Base-by-base conservation (phyloP, 805 yeast species). In the Candida ipomoeae region DNA sequence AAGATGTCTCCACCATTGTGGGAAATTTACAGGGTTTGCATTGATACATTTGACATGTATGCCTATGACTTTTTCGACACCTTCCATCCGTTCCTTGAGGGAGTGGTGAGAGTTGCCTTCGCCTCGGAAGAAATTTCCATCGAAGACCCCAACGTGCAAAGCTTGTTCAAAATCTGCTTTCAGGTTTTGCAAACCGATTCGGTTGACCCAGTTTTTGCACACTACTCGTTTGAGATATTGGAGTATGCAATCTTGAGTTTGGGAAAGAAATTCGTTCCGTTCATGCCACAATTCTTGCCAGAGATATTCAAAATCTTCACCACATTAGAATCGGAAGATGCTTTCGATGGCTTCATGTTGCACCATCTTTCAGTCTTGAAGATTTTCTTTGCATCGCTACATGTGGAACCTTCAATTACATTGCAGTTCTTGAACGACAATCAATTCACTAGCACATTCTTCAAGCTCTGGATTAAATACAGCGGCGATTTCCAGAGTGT, bases 21-120 rank as follows among this genome's bases (percentile, higher is more conserved):
- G 87, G 74, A 69, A 31, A 61, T 81, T 46, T 79, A 70, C 56
- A 68, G 74, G 46, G 72, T 71, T 39, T 73, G 79, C 34, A 62
- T 81, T 38, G 79, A 75, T 33, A 71, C 83, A 0, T 82, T 81
- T 62, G 82, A 80, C 55, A 78, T 82, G 1, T 82, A 78, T 60
- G 86, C 85, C 0, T 66, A 69, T 56, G 86, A 82, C 56, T 82
- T 75, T 62, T 79, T 81, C 59, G 84, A 80, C 58, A 69, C 71
- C 17, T 82, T 78, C 62, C 71, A 73, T 44, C 77, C 82, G n/a
- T 80, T 79, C 61, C 79, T 81, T 55, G 84, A 82, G 61, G 73
- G 77, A 35, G 67, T 82, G 29, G 75, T 81, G 3, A 69, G 74
- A 45, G 67, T 70, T 54, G 85, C 85, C 1, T 82, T 82, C 63